phyloP scores from a whole-genome alignment of 768 basidiomycete species.

The Mycena metata region DNA sequence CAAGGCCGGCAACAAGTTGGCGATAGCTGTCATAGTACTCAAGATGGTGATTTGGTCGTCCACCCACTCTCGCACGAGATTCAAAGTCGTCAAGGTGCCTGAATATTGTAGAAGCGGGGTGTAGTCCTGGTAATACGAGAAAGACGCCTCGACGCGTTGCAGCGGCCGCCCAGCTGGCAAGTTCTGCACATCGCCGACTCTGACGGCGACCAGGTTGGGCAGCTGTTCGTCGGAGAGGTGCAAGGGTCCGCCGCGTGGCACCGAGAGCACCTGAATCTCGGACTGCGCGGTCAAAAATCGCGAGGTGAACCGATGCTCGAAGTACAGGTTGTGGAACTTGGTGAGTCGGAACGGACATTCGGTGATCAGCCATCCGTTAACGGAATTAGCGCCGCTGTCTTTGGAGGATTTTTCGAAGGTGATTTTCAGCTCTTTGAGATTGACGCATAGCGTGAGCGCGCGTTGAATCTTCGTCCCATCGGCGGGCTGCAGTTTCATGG shows the following conservation, averaged over 20 bases:
- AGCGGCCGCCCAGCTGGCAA: conserved; percentile 5
- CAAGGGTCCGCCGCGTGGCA: not conserved
- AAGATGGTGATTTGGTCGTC: not conserved
- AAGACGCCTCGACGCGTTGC: conserved; percentile 9
- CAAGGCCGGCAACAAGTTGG: not conserved
- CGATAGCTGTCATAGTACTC: not conserved
- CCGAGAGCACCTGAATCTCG: conserved; percentile 19
- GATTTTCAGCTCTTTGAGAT: conserved; percentile 9
- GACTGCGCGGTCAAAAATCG: conserved; percentile 15
- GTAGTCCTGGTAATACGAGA: not conserved
- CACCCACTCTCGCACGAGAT: not conserved
- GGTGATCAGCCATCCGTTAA: conserved; percentile 18
- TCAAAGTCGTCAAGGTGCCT: conserved; percentile 16
- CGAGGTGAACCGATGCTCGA: not conserved
- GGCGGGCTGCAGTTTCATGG: not conserved
- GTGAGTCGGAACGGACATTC: conserved; percentile 20
- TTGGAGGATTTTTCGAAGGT: not conserved
- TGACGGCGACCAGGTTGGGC: conserved; percentile 13
- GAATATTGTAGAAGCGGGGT: not conserved
- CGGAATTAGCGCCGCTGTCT: too few species aligned
- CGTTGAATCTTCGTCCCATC: not conserved
- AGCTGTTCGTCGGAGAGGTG: not conserved
- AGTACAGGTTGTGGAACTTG: conserved; percentile 19
- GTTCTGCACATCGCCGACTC: not conserved
- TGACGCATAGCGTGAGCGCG: conserved; percentile 6